Base-by-base conservation (phyloP, 495 filamentous ascomycete genomes). In the Penicillium alfredii region DNA sequence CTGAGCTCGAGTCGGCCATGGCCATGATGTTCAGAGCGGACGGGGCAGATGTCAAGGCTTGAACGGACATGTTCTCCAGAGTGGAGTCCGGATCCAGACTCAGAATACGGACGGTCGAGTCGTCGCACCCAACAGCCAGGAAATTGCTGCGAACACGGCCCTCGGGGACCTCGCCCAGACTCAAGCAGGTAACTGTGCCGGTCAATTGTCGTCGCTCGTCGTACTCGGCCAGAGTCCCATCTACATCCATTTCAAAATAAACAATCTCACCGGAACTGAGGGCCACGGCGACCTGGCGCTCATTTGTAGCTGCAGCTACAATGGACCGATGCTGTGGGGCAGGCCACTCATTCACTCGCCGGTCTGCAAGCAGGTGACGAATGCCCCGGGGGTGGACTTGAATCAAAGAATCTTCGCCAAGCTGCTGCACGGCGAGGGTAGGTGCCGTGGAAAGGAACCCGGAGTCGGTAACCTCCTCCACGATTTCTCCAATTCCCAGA, bases 371-470 rank as follows among this genome's bases (percentile, higher is more conserved):
- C 35, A 99, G 92, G 51, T 94, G 88, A 28, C 88, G 76, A 40
- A 99, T 94, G 36, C 92, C 92, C 52, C 85, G 85, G 8, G 93
- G 88, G 57, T 99, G 92, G 3, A 97, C 86, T 59, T 99, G 92
- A 11, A 97, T 76, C 41, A 99, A 63, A 10, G 86, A 85, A 56
- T 95, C 87, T 40, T 94, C 88, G 16, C 93, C 92, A 31, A 97
- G 78, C 55, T 94, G 88, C 57, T 94, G 88, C 4, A 95, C 86
- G 10, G 88, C 88, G 22, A 99, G 63, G 0, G 93, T 97, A 1
- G 89, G 78, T 13, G 88, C 88, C 7, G 80, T 80, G 0, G 83
- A 82, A 12, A 96, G 68, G 51, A 99, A 96, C 0, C 89, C 88
- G 19, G 87, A 90, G 52, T 97, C 86, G 8, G 81, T 84, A 5